Conservation (phyloP, 345 rosid genomes). For the Excoecaria agallocha region DNA sequence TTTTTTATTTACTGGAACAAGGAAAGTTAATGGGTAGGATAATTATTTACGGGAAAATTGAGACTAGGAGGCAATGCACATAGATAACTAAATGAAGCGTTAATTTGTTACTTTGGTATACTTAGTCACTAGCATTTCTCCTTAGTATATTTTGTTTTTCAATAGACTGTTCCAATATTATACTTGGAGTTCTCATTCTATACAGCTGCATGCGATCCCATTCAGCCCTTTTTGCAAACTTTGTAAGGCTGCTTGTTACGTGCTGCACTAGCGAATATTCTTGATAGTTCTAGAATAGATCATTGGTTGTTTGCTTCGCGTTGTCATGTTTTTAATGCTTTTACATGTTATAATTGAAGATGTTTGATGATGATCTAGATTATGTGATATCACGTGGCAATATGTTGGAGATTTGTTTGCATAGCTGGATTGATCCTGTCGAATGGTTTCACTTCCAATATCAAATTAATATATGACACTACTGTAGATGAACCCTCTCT, state of each 20-base stretch:
- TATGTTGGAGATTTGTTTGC: not conserved
- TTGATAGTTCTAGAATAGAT: not conserved
- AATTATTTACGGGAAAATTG: not conserved
- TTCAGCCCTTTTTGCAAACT: not conserved
- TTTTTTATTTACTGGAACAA: not conserved
- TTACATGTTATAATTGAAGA: not conserved
- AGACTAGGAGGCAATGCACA: not conserved
- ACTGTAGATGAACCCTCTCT: not conserved
- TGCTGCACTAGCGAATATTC: not conserved
- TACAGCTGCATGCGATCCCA: not conserved
- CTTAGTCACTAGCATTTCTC: not conserved
- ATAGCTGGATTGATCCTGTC: not conserved
- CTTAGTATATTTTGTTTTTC: not conserved
- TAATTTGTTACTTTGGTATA: not conserved
- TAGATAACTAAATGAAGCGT: not conserved
- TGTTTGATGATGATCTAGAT: not conserved
- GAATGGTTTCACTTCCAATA: not conserved
- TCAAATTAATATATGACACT: not conserved
- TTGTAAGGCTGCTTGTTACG: not conserved
- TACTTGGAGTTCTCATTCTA: not conserved
- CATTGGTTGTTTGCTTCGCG: not conserved
- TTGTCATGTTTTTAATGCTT: not conserved
- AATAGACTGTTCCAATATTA: not conserved
- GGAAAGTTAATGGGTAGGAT: not conserved
- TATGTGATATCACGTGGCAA: too few species aligned